Evolutionary conservation across 345 rosid genomes (phyloP).

Genomic region (Populus tremula): DNA sequence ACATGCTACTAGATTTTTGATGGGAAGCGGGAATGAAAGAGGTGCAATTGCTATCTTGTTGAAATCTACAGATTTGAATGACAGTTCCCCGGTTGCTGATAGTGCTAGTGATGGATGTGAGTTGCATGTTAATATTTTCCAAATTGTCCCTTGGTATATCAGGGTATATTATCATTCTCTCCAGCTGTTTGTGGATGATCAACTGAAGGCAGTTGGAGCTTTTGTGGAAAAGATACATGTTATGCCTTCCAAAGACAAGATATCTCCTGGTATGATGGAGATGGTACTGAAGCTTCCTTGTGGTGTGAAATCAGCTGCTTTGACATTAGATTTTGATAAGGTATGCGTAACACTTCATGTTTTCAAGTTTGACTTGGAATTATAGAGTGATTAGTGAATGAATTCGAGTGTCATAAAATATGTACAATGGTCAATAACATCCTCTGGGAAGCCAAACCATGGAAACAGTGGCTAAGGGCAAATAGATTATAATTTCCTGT

Average conservation of each 20-base stretch:
- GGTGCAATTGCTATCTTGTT: constrained; percentile 90
- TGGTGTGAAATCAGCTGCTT: constrained; percentile 61
- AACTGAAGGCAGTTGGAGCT: constrained; percentile 45
- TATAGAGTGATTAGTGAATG: neutral
- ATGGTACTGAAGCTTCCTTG: constrained; percentile 79
- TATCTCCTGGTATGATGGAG: constrained; percentile 93
- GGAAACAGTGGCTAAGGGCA: neutral
- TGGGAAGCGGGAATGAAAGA: constrained; percentile 98
- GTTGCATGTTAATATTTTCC: constrained; percentile 66
- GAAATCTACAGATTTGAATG: constrained; percentile 46
- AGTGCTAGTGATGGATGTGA: constrained; percentile 36
- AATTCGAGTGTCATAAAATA: neutral
- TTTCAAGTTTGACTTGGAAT: constrained; percentile 11
- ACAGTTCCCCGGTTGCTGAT: constrained; percentile 26
- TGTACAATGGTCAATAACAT: neutral
- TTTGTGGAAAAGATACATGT: constrained; percentile 60
- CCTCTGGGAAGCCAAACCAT: neutral
- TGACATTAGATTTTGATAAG: constrained; percentile 91
- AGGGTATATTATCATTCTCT: constrained; percentile 82
- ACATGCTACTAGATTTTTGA: constrained; percentile 73
- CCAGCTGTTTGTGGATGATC: constrained; percentile 68
- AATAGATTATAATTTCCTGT: neutral
- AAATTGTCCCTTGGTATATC: constrained; percentile 95
- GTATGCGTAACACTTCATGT: constrained; percentile 31
- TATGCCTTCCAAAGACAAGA: constrained; percentile 85